Evolutionary conservation across 768 basidiomycete species (phyloP), one percentile per base, ranked within the genome.

Genomic region (Psilocybe cubensis): DNA sequence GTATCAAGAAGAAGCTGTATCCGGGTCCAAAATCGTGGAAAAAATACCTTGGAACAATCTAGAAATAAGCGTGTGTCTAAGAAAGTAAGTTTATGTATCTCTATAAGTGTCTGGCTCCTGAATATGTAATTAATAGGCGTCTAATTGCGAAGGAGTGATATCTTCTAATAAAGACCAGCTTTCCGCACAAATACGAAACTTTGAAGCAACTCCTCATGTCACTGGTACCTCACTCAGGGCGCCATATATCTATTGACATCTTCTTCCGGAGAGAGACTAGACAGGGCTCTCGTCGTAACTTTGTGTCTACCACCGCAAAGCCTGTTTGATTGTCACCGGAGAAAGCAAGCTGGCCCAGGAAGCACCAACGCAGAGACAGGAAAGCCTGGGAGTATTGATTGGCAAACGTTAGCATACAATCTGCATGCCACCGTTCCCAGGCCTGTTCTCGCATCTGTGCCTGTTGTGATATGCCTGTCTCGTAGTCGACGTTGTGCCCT

Each of bases 361-460:
- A 71, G 29, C 66, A 63, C 67, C 67, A 69, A n/a, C 56, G 42
- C 29, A 71, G 49, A 18, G 8, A n/a, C 2, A 41, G 35, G 48
- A 73, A 70, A 0, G 25, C 50, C 35, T 25, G 42, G 2, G 58
- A 57, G 48, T 71, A 71, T 24, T 18, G 23, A 14, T 48, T 38
- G 2, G 64, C 66, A 11, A 68, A 14, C 2, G 14, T 28, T 2
- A 54, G 25, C 70, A 73, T 73, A 31, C 54, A 56, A 10, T 60
- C 56, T 4, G 53, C 53, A 52, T 73, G 72, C 70, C 70, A 71
- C 14, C 61, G 62, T 59, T 73, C 72, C 72, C 72, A 73, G 27
- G 66, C 67, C 10, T 66, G 44, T 28, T 45, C 33, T 17, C 59
- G 47, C 55, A 68, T 55, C 4, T 54, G 29, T 17, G 56, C 54